Base-by-base conservation (phyloP, 2,329 filamentous ascomycete genomes). In the Tolypocladium tropicale region DNA sequence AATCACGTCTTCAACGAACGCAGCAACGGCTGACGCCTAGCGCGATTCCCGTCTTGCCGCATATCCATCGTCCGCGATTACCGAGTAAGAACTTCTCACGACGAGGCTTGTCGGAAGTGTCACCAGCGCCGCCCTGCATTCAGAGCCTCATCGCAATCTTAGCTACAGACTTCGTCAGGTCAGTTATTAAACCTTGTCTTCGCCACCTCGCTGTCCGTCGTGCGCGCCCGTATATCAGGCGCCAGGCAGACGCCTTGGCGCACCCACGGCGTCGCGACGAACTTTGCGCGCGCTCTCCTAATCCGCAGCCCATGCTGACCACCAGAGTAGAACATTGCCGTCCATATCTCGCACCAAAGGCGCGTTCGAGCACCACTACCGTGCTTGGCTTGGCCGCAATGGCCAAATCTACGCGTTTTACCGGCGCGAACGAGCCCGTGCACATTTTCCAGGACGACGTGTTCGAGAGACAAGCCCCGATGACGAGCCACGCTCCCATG, bases 401-500 rank as follows among this genome's bases (percentile, higher is more conserved):
- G 80, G 78, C 78, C 74, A 76, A 76, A 71, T 71, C 73, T 64
- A 72, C 77, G 68, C 76, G 73, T 64, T 76, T 76, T 59, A 63
- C 70, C 64, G 72, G 69, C 63, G 70, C 72, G 46, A 70, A 73
- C 59, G 76, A 80, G 68, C 73, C 77, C 52, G 68, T 81, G 41
- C 73, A 76, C 37, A 78, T 82, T 60, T 82, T 74, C 62, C 76
- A 79, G 58, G 79, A 83, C 68, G 72, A 78, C 58, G 73, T 74
- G 59, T 76, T 74, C 64, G 73, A 74, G 55, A 73, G 74, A 58
- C 62, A 70, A 46, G 67, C 73, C 7, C 74, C 75, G 41, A 79
- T 80, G 70, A 76, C 78, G 58, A 81, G 76, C 68, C 77, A 81
- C 63, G 78, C 79, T 48, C 78, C 79, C 39, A 82, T 83, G 79